A percentile compares a stretch with the other conserved stretches of the same genome.
phyloP scores from a whole-genome alignment of 1,284 basidiomycete genomes.

The Ceratobasidium sp. region DNA sequence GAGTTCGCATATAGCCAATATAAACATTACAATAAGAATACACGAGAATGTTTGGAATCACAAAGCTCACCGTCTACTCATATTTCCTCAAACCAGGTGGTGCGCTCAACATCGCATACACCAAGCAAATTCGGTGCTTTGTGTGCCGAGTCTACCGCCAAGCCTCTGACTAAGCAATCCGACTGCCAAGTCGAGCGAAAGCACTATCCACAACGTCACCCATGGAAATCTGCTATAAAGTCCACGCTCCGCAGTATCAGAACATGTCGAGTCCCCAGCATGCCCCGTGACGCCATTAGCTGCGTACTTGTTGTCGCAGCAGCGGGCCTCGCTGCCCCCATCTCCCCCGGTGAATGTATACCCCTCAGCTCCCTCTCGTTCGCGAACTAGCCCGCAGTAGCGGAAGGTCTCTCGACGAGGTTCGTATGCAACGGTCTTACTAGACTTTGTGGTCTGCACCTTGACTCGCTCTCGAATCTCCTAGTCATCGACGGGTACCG shows the following conservation, averaged over 20 bases:
- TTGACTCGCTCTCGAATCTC: slow-evolving; percentile 59
- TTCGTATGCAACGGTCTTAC: slow-evolving; percentile 61
- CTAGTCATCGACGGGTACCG: slow-evolving; percentile 61
- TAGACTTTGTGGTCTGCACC: slow-evolving; percentile 58
- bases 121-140: too few relatives aligned
- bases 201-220: slow-evolving; percentile 4
- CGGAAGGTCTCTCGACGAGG: slow-evolving; percentile 55
- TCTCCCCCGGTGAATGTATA: slow-evolving; percentile 38
- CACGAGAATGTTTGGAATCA: too few relatives aligned
- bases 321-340: slow-evolving; percentile 14
- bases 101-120: too few relatives aligned
- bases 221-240: not conserved
- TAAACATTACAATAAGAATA: too few relatives aligned
- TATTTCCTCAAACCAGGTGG: too few relatives aligned
- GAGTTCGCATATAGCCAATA: too few relatives aligned
- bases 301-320: not conserved
- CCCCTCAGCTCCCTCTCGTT: slow-evolving; percentile 31
- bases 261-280: slow-evolving; percentile 1
- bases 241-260: slow-evolving; percentile 23
- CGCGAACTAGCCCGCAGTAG: slow-evolving; percentile 48
- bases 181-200: slow-evolving; percentile 1
- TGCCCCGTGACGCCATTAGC: not conserved
- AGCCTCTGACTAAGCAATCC: slow-evolving; percentile 4
- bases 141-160: not conserved
- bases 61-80: too few relatives aligned